Evolutionary conservation across 805 yeast species (phyloP).

Genomic region (Diddensiella santjacobensis): DNA sequence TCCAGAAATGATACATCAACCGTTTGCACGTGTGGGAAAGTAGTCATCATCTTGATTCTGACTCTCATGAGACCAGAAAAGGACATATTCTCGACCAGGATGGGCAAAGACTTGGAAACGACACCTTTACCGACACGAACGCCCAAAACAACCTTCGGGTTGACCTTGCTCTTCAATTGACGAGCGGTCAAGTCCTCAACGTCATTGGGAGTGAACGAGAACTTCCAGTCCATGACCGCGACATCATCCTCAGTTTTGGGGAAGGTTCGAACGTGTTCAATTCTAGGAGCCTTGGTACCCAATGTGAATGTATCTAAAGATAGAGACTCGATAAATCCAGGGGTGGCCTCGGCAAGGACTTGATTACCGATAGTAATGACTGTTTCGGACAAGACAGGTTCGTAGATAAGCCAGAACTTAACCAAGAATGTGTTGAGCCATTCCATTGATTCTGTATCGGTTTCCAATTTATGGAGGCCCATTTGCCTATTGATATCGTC

Average conservation of each 20-base stretch:
- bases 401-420: conserved; percentile 88
- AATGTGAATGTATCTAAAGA: conserved; percentile 87
- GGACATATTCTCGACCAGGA: conserved; percentile 74
- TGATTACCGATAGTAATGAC: conserved; percentile 85
- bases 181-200: conserved; percentile 78
- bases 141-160: conserved; percentile 74
- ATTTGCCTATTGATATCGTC: conserved; percentile 83
- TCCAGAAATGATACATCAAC: conserved; percentile 80
- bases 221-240: conserved; percentile 96
- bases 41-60: conserved; percentile 81
- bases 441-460: conserved; percentile 90
- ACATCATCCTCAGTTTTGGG: conserved; percentile 88
- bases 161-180: conserved; percentile 78
- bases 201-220: conserved; percentile 90
- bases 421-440: conserved; percentile 89
- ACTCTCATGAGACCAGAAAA: conserved; percentile 73
- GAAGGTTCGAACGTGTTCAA: conserved; percentile 84
- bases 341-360: conserved; percentile 73
- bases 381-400: conserved; percentile 83
- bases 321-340: conserved; percentile 75
- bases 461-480: conserved; percentile 74
- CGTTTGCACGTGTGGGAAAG: conserved; percentile 92
- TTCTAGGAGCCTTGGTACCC: conserved; percentile 94
- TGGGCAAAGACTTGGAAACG: conserved; percentile 58
- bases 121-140: conserved; percentile 77